Evolutionary conservation across 495 filamentous ascomycete species (phyloP), one percentile per base, ranked within the genome.

Genomic region (Hypoxylon lienhwacheense): DNA sequence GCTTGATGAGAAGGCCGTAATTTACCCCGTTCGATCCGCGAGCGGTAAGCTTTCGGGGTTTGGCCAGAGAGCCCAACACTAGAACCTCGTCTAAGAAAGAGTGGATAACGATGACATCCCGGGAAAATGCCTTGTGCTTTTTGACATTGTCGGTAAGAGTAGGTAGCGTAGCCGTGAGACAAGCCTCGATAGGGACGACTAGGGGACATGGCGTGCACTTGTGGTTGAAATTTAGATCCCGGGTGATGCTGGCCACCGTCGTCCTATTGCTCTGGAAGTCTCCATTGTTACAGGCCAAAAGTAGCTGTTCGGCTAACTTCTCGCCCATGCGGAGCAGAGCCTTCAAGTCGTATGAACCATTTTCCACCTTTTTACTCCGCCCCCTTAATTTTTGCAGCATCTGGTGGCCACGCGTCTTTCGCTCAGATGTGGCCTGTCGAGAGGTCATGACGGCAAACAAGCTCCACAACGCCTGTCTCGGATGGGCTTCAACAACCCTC

Each of bases 1-100:
- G 93, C 63, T 99, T 99, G 75, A 95, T 93, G 36, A 99, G 79
- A 11, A 97, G 82, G 20, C 86, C 86, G 63, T 99, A 99, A 4
- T 80, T 76, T 41, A 85, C 84, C 8, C 93, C 93, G 70, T 99
- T 90, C 0, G 88, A 91, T 4, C 91, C 93, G 32, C 86, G 80
- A 21, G 93, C 88, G 21, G 84, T 90, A 55, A 99, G 85, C 64
- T 90, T 96, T 41, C 92, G 84, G 10, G 95, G 93, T 59, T 91
- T 88, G 53, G 96, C 91, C 34, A 97, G 80, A 8, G 95, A 97
- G 42, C 85, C 87, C 21, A 99, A 72, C n/a, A 99, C 85, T 32
- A 90, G 71, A 4, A 93, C 93, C 17, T 95, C 85, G 56, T 97
- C 91, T 5, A 84, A 66, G 63, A 97, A 90, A 5, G 77, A 78